Base-by-base conservation (phyloP, 1,284 basidiomycete genomes). In the Ustilago bromivora region DNA sequence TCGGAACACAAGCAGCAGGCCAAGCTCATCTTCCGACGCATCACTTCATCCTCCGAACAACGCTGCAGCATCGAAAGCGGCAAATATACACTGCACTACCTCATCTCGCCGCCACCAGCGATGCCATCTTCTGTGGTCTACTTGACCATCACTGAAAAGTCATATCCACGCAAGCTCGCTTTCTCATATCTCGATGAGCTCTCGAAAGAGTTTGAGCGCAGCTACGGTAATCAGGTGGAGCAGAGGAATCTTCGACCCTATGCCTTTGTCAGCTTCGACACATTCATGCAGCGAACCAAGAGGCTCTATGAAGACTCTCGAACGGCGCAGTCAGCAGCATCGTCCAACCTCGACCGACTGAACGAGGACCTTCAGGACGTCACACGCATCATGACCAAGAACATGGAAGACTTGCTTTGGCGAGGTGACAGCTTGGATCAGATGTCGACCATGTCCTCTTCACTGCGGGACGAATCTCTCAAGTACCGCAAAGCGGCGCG, bases 381-480 rank as follows among this genome's bases (percentile, higher is more conserved):
- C 66, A 98, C 96, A 57, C 89, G 94, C 80, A 98, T 99, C 88
- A 99, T 99, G 97, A 98, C 96, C n/a, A 99, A 99, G 89, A 99
- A 99, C 86, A 99, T 99, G 96, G 97, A 99, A 87, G 97, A 99
- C 87, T 88, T 99, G 65, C 88, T 99, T 43, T 98, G 96, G 96
- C 89, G 96, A 86, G 96, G 96, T 28, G 96, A 99, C 86, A 96
- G 94, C 46, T 89, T 99, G 71, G 96, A 98, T 86, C 90, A 85
- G 64, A 99, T 99, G 96, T 98, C 95, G 31, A 93, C 95, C 85
- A 89, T 99, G 75, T 98, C 96, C n/a, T 94, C 93, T 1, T 97
- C 95, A n/a, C 89, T 99, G 55, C 92, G 95, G 57, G 94, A 96
- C 61, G 96, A 99, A 88, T 97, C 95, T 34, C 93, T 97, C 88